Base-by-base conservation (phyloP, 371 early-diverging fungal species). In the Mucor mucedo region DNA sequence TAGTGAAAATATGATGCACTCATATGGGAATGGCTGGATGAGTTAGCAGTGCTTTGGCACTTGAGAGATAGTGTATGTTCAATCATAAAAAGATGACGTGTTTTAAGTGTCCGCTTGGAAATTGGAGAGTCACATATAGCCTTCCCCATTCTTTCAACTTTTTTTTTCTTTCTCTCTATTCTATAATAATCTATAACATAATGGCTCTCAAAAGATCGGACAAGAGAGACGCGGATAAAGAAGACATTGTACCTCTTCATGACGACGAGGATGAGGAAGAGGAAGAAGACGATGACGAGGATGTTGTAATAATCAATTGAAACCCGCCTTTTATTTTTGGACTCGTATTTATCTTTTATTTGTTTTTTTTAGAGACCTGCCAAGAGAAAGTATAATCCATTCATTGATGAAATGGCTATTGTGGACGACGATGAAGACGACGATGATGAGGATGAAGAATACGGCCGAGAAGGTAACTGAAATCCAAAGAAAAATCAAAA, bases 371-470 rank as follows among this genome's bases (percentile, higher is more conserved):
- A 75, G 75, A 77, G 79, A 60, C 82, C 76, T 33, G 38, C 68
- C n/a, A 82, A 82, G 63, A 73, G 78, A 63, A 73, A 73, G 61
- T 71, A 56, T 58, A 84, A 82, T 52, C 80, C 80, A 41, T 84
- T 82, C 66, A 76, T 84, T 67, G 84, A 84, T 63, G 83, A 82
- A 78, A 82, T 82, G 80, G 83, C 83, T 32, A 68, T 79, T 50
- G 83, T 82, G 29, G 90, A 87, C 33, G 89, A 89, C 50, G 89
- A 88, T 52, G 89, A 87, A 49, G 88, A 86, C 41, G 86, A 89
- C 56, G 84, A 85, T 60, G 82, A 84, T 29, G 79, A 80, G 44
- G 88, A 84, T 28, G 85, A 87, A 27, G 93, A 89, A n/a, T 89
- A 89, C 61, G 90, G 79, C 30, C 72, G 72, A 66, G 84, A 84